Evolutionary conservation across 176 grass and related monocot genomes (phyloP).

Genomic region (Microstegium vimineum): DNA sequence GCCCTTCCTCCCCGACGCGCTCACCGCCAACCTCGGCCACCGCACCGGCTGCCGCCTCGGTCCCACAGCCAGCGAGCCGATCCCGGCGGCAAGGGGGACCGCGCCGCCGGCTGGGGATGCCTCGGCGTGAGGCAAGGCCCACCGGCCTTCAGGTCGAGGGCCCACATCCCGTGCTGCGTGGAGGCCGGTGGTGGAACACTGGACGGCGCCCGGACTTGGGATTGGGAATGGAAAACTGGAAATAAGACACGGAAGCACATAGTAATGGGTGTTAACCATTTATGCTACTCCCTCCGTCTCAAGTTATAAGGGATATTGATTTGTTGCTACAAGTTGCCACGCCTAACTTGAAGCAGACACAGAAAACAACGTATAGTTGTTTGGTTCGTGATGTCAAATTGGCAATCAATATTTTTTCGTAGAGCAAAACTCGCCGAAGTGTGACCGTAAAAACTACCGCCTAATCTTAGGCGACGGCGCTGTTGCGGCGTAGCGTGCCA

Average conservation of each 20-base stretch:
- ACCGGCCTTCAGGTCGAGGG: conserved; percentile 49
- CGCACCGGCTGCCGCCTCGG: background rate
- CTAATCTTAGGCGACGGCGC: no score
- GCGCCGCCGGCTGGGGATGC: background rate
- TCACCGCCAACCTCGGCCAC: conserved; percentile 42
- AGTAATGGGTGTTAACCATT: background rate
- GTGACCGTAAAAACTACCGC: no score
- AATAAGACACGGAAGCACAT: background rate
- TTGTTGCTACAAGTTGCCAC: no score
- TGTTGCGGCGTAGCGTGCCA: no score
- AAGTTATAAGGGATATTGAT: no score
- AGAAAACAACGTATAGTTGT: no score
- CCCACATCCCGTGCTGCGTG: conserved; percentile 50
- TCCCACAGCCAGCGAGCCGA: conserved; percentile 9
- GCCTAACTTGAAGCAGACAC: no score
- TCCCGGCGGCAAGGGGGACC: conserved; percentile 9
- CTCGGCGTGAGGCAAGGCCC: conserved; percentile 31
- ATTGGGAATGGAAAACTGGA: background rate
- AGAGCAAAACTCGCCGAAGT: no score
- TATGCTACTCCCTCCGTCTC: no score
- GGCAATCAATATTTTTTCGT: no score
- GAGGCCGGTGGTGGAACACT: background rate
- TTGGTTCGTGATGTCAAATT: no score
- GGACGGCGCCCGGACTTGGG: background rate
- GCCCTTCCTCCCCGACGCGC: conserved; percentile 59